Base-by-base conservation (phyloP, 140 eudicot genomes). In the Oenanthe javanica region DNA sequence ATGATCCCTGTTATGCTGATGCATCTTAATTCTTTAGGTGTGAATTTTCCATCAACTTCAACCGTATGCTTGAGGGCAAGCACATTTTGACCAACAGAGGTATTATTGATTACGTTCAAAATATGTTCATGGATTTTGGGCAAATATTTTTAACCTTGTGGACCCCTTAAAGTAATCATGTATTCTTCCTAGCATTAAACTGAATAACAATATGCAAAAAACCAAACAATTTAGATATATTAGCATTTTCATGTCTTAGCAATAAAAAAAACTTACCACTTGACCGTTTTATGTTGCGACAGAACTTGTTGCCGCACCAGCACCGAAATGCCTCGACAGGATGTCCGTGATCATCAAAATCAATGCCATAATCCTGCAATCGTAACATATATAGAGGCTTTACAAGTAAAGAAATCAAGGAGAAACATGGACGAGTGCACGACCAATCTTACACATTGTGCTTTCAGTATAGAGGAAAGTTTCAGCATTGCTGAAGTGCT, bases 331-430 rank as follows among this genome's bases (percentile, higher is more conserved):
- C 97, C 87, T 95, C 92, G 46, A 95, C 92, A 5, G 94, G 97
- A 83, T 89, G 97, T 13, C 89, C 97, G 6, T 83, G 86, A 36
- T 95, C 99, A 84, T 95, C 99, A 84, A 95, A 95, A 83, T 92
- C 97, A 84, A 92, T 90, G 48, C 99, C 99, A 86, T 95, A 92
- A 84, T 95, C 99, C 99, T 95, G 92, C 86, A 85, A 81, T 51
- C 71, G 85, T 51, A 77, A 71, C 55, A 63, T 19, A 80, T 16
- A 46, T 14, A 63, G 19, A 73, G 77, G 83, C 72, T 64, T 50
- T 31, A 31, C 31, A 31, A 43, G 12, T 3, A 21, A 51, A 45
- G 10, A 72, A 36, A 38, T 16, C 1, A 23, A 11, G 43, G 16
- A 73, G 57, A 18, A 76, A 75, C 49, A 43, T 43, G 54, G 16